phyloP scores from a whole-genome alignment of 495 filamentous ascomycete genomes.

The Xylaria flabelliformis region DNA sequence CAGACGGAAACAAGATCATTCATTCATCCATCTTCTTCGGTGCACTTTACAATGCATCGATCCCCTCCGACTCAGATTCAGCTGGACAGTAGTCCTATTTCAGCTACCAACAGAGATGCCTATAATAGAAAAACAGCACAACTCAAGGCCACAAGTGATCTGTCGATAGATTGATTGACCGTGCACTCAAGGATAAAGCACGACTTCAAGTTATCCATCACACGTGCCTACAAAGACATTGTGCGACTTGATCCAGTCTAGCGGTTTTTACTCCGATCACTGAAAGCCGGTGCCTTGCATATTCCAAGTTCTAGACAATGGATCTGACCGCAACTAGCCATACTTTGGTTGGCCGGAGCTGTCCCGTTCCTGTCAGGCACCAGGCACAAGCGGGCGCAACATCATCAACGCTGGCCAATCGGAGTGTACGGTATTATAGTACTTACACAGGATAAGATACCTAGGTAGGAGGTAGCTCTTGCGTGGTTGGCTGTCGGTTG shows the following conservation, averaged over 20 bases:
- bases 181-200: background rate
- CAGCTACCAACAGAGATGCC: background rate
- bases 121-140: background rate
- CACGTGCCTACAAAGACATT: background rate
- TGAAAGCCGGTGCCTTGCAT: background rate
- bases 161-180: background rate
- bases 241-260: background rate
- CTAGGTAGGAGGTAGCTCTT: no score
- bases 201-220: background rate
- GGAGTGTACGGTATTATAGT: background rate
- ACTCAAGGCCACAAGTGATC: background rate
- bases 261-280: background rate
- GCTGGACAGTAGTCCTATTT: background rate
- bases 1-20: background rate
- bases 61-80: background rate
- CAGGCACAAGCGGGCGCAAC: conserved; percentile 29
- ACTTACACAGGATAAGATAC: no score
- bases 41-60: background rate
- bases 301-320: conserved; percentile 10
- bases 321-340: conserved; percentile 20
- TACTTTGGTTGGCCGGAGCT: background rate
- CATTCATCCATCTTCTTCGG: background rate
- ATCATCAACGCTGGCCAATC: conserved; percentile 15
- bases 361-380: conserved; percentile 45
- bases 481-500: background rate